These are phyloP conservation scores for Lactarius vividus DNA, from an alignment of 768 basidiomycete species.

Conservation along the genomic window DNA sequence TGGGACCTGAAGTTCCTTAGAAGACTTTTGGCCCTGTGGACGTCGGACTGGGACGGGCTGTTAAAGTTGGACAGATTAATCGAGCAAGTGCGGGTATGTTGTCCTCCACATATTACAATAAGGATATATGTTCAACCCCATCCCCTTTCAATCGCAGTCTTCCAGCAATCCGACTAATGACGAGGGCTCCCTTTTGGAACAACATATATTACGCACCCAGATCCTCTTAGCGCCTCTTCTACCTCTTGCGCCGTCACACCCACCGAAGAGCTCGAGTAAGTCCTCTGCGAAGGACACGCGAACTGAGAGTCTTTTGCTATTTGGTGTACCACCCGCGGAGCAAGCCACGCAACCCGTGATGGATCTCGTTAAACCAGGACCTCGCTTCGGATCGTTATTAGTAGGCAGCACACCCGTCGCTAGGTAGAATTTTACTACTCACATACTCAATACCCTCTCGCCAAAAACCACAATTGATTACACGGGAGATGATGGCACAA, in stretches of 20 bases:
- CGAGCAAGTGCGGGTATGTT: slow-evolving; percentile 18
- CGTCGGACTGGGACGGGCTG: slow-evolving; percentile 9
- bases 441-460: slow-evolving; percentile 9
- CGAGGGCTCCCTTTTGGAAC: slow-evolving; percentile 30
- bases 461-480: neutral
- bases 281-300: slow-evolving; percentile 31
- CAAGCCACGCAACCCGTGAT: slow-evolving; percentile 57
- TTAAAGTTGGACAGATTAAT: slow-evolving; percentile 18
- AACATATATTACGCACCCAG: slow-evolving; percentile 56
- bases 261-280: slow-evolving; percentile 16
- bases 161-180: slow-evolving; percentile 6
- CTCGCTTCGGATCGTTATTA: slow-evolving; percentile 73
- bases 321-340: slow-evolving; percentile 52
- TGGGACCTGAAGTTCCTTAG: slow-evolving; percentile 20
- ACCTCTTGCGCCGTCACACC: slow-evolving; percentile 35
- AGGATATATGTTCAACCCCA: slow-evolving; percentile 8
- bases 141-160: neutral
- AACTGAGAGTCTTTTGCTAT: slow-evolving; percentile 48
- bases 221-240: slow-evolving; percentile 60
- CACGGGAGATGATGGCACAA: neutral
- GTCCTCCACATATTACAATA: neutral
- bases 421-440: slow-evolving; percentile 27
- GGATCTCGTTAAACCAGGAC: slow-evolving; percentile 65
- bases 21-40: slow-evolving; percentile 20
- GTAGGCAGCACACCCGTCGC: slow-evolving; percentile 44